Evolutionary conservation across 2,329 filamentous ascomycete genomes (phyloP).

Genomic region (Xylariaceae sp.): DNA sequence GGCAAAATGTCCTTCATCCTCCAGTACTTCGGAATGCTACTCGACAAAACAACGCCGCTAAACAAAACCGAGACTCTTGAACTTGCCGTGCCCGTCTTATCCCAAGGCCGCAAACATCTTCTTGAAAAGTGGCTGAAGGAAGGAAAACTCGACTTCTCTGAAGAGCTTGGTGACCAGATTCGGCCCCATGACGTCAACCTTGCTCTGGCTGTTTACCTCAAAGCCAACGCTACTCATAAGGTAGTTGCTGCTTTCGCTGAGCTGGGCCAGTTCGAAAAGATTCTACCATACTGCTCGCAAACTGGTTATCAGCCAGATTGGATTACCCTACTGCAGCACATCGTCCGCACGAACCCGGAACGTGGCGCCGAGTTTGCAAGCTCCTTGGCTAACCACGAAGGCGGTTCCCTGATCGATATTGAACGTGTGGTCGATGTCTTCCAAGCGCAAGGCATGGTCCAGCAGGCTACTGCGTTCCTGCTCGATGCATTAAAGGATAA

Average conservation of each 20-base stretch:
- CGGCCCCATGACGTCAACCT: slow-evolving; percentile 86
- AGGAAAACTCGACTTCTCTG: slow-evolving; percentile 93
- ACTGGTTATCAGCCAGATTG: slow-evolving; percentile 94
- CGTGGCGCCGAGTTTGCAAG: slow-evolving; percentile 94
- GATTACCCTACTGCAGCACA: slow-evolving; percentile 87
- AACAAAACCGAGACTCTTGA: slow-evolving; percentile 95
- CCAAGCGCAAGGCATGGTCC: slow-evolving; percentile 96
- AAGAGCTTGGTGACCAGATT: slow-evolving; percentile 93
- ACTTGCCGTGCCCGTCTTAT: slow-evolving; percentile 86
- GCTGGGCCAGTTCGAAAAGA: slow-evolving; percentile 95
- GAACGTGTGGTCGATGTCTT: slow-evolving; percentile 97
- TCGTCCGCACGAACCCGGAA: slow-evolving; percentile 87
- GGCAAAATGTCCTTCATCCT: slow-evolving; percentile 92
- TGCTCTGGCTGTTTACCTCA: slow-evolving; percentile 85
- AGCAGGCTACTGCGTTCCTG: slow-evolving; percentile 97
- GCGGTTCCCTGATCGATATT: slow-evolving; percentile 84
- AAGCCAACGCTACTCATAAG: slow-evolving; percentile 89
- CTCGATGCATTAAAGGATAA: slow-evolving; percentile 95
- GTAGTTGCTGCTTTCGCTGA: slow-evolving; percentile 94
- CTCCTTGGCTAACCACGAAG: slow-evolving; percentile 86
- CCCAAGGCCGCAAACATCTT: slow-evolving; percentile 92
- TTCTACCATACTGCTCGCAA: slow-evolving; percentile 85
- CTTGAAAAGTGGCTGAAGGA: slow-evolving; percentile 98
- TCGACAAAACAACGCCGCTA: slow-evolving; percentile 84
- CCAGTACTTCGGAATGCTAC: slow-evolving; percentile 95